These are phyloP conservation scores for Quercus suber DNA, from an alignment of 306 rosid genomes.

Conservation along the genomic window DNA sequence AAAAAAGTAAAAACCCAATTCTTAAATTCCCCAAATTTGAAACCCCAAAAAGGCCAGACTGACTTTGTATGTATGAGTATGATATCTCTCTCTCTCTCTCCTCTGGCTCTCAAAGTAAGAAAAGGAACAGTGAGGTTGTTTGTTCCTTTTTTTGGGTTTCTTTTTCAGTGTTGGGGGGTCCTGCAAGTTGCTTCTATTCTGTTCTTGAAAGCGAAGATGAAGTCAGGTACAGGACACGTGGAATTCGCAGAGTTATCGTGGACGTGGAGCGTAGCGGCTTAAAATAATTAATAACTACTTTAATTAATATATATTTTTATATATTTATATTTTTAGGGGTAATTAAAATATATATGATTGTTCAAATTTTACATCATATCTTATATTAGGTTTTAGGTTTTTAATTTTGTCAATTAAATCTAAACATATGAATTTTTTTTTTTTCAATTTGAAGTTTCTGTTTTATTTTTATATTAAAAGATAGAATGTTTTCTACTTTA, in stretches of 20 bases:
- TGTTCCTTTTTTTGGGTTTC: not conserved
- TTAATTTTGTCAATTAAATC: too few relatives aligned
- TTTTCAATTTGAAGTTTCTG: too few relatives aligned
- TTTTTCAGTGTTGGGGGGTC: conserved; percentile 1
- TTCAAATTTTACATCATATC: too few relatives aligned
- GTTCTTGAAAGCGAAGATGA: conserved; percentile 68
- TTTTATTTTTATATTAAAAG: too few relatives aligned
- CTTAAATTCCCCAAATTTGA: not conserved
- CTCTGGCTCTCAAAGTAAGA: conserved; percentile 3
- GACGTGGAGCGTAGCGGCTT: not conserved
- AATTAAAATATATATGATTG: too few relatives aligned
- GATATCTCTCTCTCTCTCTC: conserved; percentile 2
- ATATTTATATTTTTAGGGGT: too few relatives aligned
- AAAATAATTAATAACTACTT: too few relatives aligned
- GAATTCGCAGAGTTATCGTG: conserved; percentile 2
- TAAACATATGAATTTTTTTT: too few relatives aligned
- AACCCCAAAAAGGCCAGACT: conserved; percentile 21
- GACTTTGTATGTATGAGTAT: too few relatives aligned
- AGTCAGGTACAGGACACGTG: conserved; percentile 58
- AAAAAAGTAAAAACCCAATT: not conserved
- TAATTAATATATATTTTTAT: too few relatives aligned
- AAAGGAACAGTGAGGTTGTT: not conserved
- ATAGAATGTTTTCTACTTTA: too few relatives aligned
- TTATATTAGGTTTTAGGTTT: too few relatives aligned
- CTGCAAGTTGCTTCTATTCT: conserved; percentile 57